Evolutionary conservation across 306 rosid genomes (phyloP).

Genomic region (Astragalus glycyphyllos): DNA sequence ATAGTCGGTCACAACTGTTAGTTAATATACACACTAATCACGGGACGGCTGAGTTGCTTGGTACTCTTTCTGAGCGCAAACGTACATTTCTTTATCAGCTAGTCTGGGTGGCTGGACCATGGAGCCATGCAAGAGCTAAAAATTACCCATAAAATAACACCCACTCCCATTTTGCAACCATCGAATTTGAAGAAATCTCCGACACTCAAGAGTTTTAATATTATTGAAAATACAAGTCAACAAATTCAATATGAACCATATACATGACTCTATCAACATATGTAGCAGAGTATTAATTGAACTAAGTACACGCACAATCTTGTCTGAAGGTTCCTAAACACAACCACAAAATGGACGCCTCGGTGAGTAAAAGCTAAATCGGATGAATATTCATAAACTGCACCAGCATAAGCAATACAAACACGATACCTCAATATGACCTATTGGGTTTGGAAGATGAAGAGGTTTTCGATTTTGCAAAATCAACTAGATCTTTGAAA

Average conservation of each 20-base stretch:
- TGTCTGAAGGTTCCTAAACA: conserved; percentile 53
- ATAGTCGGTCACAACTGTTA: too few species aligned
- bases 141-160: conserved; percentile 23
- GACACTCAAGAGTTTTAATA: conserved; percentile 35
- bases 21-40: too few species aligned
- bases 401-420: conserved; percentile 42
- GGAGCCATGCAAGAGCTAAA: conserved; percentile 20
- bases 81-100: background rate
- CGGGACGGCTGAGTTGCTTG: background rate
- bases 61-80: background rate
- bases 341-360: conserved; percentile 52
- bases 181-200: conserved; percentile 28
- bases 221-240: conserved; percentile 44
- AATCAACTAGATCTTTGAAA: conserved; percentile 86
- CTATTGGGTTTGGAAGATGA: conserved; percentile 74
- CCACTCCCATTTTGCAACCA: background rate
- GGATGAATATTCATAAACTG: conserved; percentile 49
- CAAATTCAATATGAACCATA: conserved; percentile 47
- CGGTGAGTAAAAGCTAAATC: conserved; percentile 47
- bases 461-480: conserved; percentile 84
- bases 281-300: conserved; percentile 46
- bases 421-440: conserved; percentile 57
- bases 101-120: background rate
- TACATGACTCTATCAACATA: conserved; percentile 62
- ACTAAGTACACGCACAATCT: conserved; percentile 50